Evolutionary conservation across 1,139 yeast species (phyloP).

Genomic region (Wickerhamomyces sp.): DNA sequence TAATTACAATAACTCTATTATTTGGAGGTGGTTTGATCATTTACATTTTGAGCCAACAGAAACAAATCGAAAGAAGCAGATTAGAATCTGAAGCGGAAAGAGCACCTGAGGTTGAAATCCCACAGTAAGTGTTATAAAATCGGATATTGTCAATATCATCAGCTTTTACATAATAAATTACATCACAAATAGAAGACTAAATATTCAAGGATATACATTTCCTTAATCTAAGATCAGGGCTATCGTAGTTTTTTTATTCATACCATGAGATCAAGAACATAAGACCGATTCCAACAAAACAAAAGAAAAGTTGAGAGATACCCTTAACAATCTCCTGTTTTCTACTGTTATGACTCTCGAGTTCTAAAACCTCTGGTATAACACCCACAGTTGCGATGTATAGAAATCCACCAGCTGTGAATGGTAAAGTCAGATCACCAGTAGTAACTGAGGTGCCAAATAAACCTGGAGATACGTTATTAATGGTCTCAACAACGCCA

Average conservation of each 20-base stretch:
- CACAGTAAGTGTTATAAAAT: conserved; percentile 25
- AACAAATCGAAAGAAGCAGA: conserved; percentile 42
- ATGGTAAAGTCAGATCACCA: conserved; percentile 57
- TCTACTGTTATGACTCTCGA: conserved; percentile 32
- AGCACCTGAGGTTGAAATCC: conserved; percentile 47
- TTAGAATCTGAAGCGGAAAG: conserved; percentile 62
- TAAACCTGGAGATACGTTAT: conserved; percentile 32
- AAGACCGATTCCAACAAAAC: conserved; percentile 43
- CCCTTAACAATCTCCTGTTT: conserved; percentile 33
- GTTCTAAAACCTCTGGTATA: conserved; percentile 55
- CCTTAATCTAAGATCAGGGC: too few species aligned
- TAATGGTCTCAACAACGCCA: not conserved
- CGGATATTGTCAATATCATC: too few species aligned
- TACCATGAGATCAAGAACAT: conserved; percentile 51
- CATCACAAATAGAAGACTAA: not conserved
- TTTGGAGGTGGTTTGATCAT: conserved; percentile 49
- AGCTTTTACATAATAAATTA: too few species aligned
- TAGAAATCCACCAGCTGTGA: conserved; percentile 67
- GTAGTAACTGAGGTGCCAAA: conserved; percentile 45
- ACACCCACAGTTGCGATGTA: conserved; percentile 66
- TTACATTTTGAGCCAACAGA: conserved; percentile 53
- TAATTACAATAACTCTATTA: conserved; percentile 49
- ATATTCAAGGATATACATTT: too few species aligned
- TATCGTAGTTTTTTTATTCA: conserved; percentile 13
- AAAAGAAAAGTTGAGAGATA: conserved; percentile 38